Base-by-base conservation (phyloP, 2,329 filamentous ascomycete species). In the Aspergillus bombycis region DNA sequence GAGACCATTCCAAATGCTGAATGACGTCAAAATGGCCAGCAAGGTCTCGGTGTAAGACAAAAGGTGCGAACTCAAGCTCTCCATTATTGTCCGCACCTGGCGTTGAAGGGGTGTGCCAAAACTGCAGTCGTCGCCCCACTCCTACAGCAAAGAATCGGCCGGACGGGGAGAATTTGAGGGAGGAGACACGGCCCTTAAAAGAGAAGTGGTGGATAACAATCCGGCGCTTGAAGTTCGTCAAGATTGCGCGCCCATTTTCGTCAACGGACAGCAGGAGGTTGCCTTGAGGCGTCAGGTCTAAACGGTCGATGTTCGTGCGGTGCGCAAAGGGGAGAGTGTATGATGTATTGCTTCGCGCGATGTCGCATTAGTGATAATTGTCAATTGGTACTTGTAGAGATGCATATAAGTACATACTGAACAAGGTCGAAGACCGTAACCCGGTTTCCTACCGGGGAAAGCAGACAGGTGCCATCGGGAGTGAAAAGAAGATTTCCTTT, bases 401-500 rank as follows among this genome's bases (percentile, higher is more conserved):
- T 38, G 26, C 14, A 46, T 41, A 23, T 14, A 12, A 36, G 61
- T 9, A 70, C 70, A 73, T 86, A 96, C 93, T 98, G 94, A 73
- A 97, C 91, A 53, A 99, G 85, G 77, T 99, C 94, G 79, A 99
- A 99, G 59, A 98, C 91, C 1, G 94, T 93, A 65, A 99, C 93
- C 75, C 93, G 86, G 81, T 98, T 99, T 76, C 95, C 95, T 59
- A 99, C 95, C 9, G 95, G 96, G 52, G 95, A 99, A 74, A 96
- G 92, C 69, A 99, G 86, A 81, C 93, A 94, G 73, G 92, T 95
- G 77, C 96, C 96, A 86, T 99, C 94, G 65, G 94, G 93, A 73
- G 92, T 96, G 84, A 96, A 99, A 77, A 97, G 86, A 74, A 99
- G 87, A 79, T 98, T 99, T 81, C 96, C 95, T 87, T 94, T 92